Evolutionary conservation across 2,329 filamentous ascomycete genomes (phyloP).

Genomic region (Colletotrichum sp.): DNA sequence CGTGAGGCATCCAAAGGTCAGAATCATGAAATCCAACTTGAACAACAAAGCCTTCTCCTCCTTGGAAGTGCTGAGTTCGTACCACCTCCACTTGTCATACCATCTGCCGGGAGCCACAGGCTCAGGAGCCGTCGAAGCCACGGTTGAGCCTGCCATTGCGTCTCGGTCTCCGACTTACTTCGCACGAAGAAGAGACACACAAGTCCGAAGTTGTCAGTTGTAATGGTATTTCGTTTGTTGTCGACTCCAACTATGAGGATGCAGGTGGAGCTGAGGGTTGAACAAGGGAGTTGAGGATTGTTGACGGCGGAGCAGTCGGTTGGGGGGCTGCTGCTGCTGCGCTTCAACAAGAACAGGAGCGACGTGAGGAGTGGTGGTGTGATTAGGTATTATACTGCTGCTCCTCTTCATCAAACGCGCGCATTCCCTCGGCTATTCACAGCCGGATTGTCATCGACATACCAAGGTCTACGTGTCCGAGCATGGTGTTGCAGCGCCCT

Average conservation of each 20-base stretch:
- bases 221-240: not conserved
- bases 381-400: slow-evolving; percentile 5
- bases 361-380: not conserved
- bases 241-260: not conserved
- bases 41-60: slow-evolving; percentile 51
- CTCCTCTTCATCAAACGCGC: not conserved
- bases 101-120: not conserved
- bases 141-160: not conserved
- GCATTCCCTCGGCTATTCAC: not conserved
- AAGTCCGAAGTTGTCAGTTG: not conserved
- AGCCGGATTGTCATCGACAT: not conserved
- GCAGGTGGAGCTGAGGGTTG: not conserved
- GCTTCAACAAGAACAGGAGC: not conserved
- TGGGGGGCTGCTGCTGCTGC: not conserved
- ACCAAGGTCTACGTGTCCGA: not conserved
- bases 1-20: slow-evolving; percentile 66
- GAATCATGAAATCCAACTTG: slow-evolving; percentile 69
- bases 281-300: not conserved
- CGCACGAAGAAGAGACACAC: not conserved
- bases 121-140: not conserved
- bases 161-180: not conserved
- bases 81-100: slow-evolving; percentile 10
- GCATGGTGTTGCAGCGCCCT: not conserved
- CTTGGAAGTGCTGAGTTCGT: slow-evolving; percentile 22
- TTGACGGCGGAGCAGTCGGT: not conserved